Evolutionary conservation across 495 filamentous ascomycete species (phyloP).

Genomic region (Xylaria nigripes): DNA sequence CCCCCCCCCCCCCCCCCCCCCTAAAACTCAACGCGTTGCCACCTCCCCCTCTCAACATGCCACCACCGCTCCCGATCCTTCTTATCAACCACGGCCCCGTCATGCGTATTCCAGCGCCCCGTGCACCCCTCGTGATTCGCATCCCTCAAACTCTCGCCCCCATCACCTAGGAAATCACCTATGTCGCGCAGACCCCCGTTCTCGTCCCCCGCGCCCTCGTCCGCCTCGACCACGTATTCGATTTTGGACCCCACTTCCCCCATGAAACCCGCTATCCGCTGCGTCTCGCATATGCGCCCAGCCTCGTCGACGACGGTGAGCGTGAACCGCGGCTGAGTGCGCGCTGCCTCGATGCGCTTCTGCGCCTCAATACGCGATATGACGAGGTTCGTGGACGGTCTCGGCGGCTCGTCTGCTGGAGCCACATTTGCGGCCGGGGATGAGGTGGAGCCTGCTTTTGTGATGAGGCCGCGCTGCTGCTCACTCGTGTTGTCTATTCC

Average conservation of each 20-base stretch:
- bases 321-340: conserved; percentile 41
- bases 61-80: conserved; percentile 41
- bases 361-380: conserved; percentile 49
- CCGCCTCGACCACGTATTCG: conserved; percentile 49
- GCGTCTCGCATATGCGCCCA: conserved; percentile 34
- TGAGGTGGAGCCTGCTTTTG: conserved; percentile 17
- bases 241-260: conserved; percentile 50
- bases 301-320: conserved; percentile 48
- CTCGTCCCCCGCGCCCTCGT: conserved; percentile 49
- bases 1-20: too few species aligned
- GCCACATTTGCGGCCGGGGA: conserved; percentile 18
- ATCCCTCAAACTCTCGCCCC: conserved; percentile 33
- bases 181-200: conserved; percentile 47
- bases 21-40: conserved; percentile 32
- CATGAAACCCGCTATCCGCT: conserved; percentile 49
- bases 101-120: conserved; percentile 48
- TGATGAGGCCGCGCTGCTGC: conserved; percentile 29
- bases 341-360: conserved; percentile 47
- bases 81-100: conserved; percentile 13
- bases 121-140: conserved; percentile 39
- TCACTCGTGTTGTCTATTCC: conserved; percentile 29
- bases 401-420: conserved; percentile 23
- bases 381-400: conserved; percentile 35
- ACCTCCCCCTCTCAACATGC: conserved; percentile 42
- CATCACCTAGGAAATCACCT: conserved; percentile 38